Percentiles rank a stretch among this genome's conserved stretches.
Evolutionary conservation across 768 basidiomycete species (phyloP).

Genomic region (Boletus reticuloceps): DNA sequence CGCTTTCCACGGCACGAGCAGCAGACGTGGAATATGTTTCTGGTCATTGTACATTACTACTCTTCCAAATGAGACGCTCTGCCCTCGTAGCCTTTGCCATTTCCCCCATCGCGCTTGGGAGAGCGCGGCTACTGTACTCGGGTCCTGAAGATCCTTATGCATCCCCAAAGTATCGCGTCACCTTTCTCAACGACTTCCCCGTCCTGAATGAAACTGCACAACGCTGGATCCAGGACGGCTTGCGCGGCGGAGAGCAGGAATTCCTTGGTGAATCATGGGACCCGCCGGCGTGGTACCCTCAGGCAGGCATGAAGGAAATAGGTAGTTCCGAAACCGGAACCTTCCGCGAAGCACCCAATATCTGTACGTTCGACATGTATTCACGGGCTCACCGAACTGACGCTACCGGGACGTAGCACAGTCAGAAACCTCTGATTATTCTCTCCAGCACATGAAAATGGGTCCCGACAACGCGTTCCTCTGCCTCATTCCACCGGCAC

Average conservation of each 20-base stretch:
- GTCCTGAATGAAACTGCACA: conserved; percentile 69
- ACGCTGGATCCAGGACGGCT: conserved; percentile 69
- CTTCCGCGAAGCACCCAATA: conserved; percentile 18
- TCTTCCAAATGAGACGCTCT: conserved; percentile 17
- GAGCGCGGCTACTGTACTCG: conserved; percentile 52
- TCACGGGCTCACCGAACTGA: conserved; percentile 11
- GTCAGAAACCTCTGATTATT: conserved; percentile 36
- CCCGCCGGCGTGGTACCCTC: conserved; percentile 38
- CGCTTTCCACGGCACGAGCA: conserved; percentile 16
- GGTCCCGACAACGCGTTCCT: conserved; percentile 68
- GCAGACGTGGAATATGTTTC: conserved; percentile 11
- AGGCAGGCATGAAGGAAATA: conserved; percentile 54
- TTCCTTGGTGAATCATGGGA: conserved; percentile 68
- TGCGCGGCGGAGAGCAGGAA: conserved; percentile 72
- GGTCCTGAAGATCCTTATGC: conserved; percentile 79
- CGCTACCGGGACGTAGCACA: conserved; percentile 17
- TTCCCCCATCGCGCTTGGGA: conserved; percentile 10
- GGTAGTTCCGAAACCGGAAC: conserved; percentile 47
- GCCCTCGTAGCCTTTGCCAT: conserved; percentile 16
- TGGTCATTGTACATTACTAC: neutral
- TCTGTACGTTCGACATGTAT: conserved; percentile 38
- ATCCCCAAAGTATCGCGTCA: conserved; percentile 78
- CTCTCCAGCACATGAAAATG: conserved; percentile 74
- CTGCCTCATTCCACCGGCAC: conserved; percentile 72
- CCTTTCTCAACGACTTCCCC: conserved; percentile 78